Conservation (phyloP, 129 eudicot species). For the Sambucus nigra region DNA sequence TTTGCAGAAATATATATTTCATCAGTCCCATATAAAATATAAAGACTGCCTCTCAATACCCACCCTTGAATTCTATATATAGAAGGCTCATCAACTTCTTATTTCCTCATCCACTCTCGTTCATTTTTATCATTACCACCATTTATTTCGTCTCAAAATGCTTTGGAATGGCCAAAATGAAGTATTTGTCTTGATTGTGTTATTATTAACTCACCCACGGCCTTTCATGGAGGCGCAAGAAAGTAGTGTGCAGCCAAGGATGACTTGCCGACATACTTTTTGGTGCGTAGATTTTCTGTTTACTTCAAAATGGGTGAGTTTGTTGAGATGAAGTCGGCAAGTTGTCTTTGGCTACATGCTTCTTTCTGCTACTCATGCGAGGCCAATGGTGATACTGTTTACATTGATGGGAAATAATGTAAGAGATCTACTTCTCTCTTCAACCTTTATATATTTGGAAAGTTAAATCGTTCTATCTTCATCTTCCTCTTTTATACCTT, state of each 20-base stretch:
- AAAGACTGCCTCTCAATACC: no score
- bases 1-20: not conserved
- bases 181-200: not conserved
- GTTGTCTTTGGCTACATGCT: slow-evolving; percentile 51
- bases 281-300: not conserved
- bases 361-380: slow-evolving; percentile 39
- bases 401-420: no score
- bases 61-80: not conserved
- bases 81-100: not conserved
- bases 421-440: no score
- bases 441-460: not conserved
- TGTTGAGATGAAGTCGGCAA: slow-evolving; percentile 22
- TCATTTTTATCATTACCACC: not conserved
- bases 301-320: not conserved
- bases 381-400: slow-evolving; percentile 24
- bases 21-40: no score
- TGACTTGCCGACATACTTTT: slow-evolving; percentile 35
- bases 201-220: slow-evolving; percentile 18
- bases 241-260: slow-evolving; percentile 44
- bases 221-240: slow-evolving; percentile 39
- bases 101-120: not conserved
- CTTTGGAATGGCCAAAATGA: not conserved
- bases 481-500: not conserved
- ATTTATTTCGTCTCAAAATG: not conserved
- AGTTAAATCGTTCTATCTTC: not conserved